Base-by-base conservation (phyloP, 2,329 filamentous ascomycete species). In the Simplicillium aogashimaense region DNA sequence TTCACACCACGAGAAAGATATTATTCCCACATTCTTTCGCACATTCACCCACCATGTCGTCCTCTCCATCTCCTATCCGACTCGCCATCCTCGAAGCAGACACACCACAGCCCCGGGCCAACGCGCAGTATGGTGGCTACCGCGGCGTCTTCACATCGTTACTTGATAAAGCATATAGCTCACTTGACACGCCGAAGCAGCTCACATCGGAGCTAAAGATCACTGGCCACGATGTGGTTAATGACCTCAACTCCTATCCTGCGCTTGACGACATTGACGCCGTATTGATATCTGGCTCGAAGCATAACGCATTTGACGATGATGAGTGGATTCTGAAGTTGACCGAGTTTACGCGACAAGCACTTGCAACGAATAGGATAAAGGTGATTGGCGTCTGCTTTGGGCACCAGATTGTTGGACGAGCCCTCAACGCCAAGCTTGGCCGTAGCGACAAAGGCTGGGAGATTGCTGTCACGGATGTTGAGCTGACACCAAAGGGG, bases 1-100 rank as follows among this genome's bases (percentile, higher is more conserved):
- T 25, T 9, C 20, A 25, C 20, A 6, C 20, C 20, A 25, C 20
- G 9, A 5, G 20, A 25, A 25, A 25, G 20, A 25, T 25, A 25
- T 25, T 25, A 25, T 25, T 25, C 9, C 20, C 20, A 25, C 5
- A 5, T 9, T 5, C 20, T 25, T 25, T 9, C 20, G 9, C 20
- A 25, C 20, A 25, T 25, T 6, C 20, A 25, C 9, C 9, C 9
- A 25, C 20, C 20, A 25, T 25, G 20, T 25, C 20, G 9, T 25
- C 20, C 20, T 25, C 20, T 9, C 20, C 16, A 15, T 7, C 30
- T 32, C 75, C 76, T 25, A 65, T 90, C 49, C 82, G 85, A 41
- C 82, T 95, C 61, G 88, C 89, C 36, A 74, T 97, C 50, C 79
- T 97, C 50, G 86, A 95, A 69, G 83, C 85, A 67, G 90, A 95